Base-by-base conservation (phyloP, 768 basidiomycete species). In the Ramaria sp. region DNA sequence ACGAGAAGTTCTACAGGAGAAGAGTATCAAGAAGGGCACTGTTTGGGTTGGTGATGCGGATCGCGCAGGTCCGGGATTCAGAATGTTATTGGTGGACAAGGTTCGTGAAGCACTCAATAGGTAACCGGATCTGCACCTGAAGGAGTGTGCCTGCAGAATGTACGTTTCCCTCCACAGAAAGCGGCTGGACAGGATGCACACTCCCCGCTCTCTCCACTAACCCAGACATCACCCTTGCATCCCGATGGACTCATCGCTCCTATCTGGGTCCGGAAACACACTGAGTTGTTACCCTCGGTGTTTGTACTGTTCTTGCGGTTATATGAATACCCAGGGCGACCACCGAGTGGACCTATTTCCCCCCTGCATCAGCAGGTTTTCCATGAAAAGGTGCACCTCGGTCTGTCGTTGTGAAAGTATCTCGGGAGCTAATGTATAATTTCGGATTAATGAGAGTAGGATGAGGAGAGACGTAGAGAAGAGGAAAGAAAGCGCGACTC, bases 231-330 rank as follows among this genome's bases (percentile, higher is more conserved):
- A 0, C 95, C 96, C 0, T 73, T 96, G 9, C 81, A 91, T 68
- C 96, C 96, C 0, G 96, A 99, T 66, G 96, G 96, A 0, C 72
- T 99, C 54, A 91, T 99, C 53, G 92, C 96, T 2, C 96, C 96
- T 1, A 91, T 98, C 67, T 99, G 96, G 96, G 83, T 98, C 34
- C 79, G 93, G 45, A 99, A 98, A 70, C 96, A 99, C 65, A 89
- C 89, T 0, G 82, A 89, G 1, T 82, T 96, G 33, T 71, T 97
- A 0, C 96, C 96, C 0, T 86, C 90, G 22, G 94, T 97, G 0
- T 95, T 97, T 68, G 88, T 98, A 9, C 75, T 96, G 59, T 96
- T 97, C 68, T 71, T 89, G 55, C 82, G 89, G 55, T 75, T 98
- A 59, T 92, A 76, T 65, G 94, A 97, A 67, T 57, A 55, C 13